A percentile compares a stretch with the other conserved stretches of the same genome.
Conservation (phyloP, 2,329 filamentous ascomycete genomes). For the Sclerotinia spermophila region DNA sequence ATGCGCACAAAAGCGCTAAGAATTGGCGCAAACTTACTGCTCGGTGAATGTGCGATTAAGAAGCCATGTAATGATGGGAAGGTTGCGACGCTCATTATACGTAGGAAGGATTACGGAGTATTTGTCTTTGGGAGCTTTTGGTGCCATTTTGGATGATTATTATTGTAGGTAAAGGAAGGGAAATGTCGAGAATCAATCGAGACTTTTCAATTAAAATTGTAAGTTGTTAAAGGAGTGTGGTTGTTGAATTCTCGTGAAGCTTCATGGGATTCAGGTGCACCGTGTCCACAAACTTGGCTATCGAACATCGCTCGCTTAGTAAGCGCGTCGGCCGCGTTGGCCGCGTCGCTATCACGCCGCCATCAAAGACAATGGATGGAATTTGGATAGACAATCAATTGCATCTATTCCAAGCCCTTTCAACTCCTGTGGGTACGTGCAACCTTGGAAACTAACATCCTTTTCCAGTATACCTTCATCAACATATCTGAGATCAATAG, state of each 20-base stretch:
- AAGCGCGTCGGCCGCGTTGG: background rate
- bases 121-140: slow-evolving; percentile 57
- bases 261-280: slow-evolving; percentile 2
- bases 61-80: slow-evolving; percentile 93
- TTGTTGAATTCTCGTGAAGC: slow-evolving; percentile 10
- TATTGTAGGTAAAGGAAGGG: slow-evolving; percentile 6
- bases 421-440: accelerated
- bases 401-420: background rate
- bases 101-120: slow-evolving; percentile 98
- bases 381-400: background rate
- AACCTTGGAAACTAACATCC: too few relatives aligned
- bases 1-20: background rate
- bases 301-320: background rate
- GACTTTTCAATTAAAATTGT: slow-evolving; percentile 8
- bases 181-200: slow-evolving; percentile 3
- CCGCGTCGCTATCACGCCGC: background rate
- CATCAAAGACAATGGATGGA: background rate
- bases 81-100: slow-evolving; percentile 96
- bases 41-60: slow-evolving; percentile 88
- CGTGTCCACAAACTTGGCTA: slow-evolving; percentile 15
- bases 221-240: slow-evolving; percentile 12
- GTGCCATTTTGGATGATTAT: slow-evolving; percentile 10
- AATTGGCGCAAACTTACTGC: slow-evolving; percentile 53
- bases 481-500: background rate
- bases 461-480: background rate